Base-by-base conservation (phyloP, 768 basidiomycete species). In the Atractiella rhizophila region DNA sequence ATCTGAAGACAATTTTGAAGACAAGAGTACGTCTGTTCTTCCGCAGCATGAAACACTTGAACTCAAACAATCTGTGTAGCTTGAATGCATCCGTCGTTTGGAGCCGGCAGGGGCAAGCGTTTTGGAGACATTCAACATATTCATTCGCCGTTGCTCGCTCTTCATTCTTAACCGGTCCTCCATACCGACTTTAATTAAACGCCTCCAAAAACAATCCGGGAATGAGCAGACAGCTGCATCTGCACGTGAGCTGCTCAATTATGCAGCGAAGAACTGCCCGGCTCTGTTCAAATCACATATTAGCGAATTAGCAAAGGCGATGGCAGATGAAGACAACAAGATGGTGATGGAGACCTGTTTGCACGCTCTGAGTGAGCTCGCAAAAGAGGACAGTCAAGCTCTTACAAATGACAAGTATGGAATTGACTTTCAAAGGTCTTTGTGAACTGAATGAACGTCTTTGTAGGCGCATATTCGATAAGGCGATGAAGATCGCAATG, bases 91-190 rank as follows among this genome's bases (percentile, higher is more conserved):
- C 15, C 69, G 72, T 20, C 70, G 81, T 24, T 51, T 83, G 12
- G 78, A 82, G 37, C 73, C 77, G 50, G 65, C 72, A 8, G 67
- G 70, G 2, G 51, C 76, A 0, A 60, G 66, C 15, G 62, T 74
- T 21, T 56, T 69, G 1, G 55, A 67, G 0, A 91, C 86, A 0
- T 73, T 91, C 66, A 59, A 66, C 1, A 61, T 61, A 29, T 59
- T 94, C 48, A 60, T 88, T 29, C 76, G 74, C 25, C 69, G 73
- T 15, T 69, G 69, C 4, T 70, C 68, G 36, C 68, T 76, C 37
- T 69, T 73, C 35, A 64, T 85, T 49, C 50, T 88, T 54, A 91
- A 88, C 54, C 71, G 75, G 37, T 82, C 86, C 0, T 77, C 76
- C 1, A 67, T 96, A 15, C 73, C 85, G 2, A 73, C 73, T 0